Evolutionary conservation across 176 grass and related monocot genomes (phyloP), one percentile per base, ranked within the genome.

Genomic region (Aegilops umbellulata): DNA sequence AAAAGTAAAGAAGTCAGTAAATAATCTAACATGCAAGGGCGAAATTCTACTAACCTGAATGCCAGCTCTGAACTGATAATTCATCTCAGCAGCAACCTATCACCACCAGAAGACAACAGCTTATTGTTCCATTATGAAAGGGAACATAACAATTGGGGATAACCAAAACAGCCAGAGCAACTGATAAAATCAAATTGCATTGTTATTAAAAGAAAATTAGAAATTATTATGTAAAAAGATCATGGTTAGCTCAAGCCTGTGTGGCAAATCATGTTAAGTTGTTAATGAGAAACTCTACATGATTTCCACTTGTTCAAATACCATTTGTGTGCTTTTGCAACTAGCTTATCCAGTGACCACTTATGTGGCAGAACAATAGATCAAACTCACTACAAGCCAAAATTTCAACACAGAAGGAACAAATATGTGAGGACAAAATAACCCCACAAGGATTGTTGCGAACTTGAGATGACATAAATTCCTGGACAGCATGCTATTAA

Each of bases 41-140:
- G 44, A 77, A 68, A 57, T 69, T 42, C 6, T 41, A 74, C 89
- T 42, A 46, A 95, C 94, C 91, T 91, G 84, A 85, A 95, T 93
- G 68, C 89, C 91, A 67, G 89, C 88, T 79, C 42, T 36, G 65
- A 92, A 84, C 44, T 95, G 93, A 57, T 81, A 20, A 83, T 89
- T 92, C 87, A 95, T 87, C 84, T 93, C 94, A 29, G 84, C 82
- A 80, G 80, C 62, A 88, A 88, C 78, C 94, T 95, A 79, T 70
- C 47, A 64, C 22, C 31, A 68, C 34, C 7, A 77, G 26, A 83
- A 81, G 78, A 73, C 10, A 49, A 22, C 30, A 90, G 36, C 27
- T 88, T 69, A 83, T 17, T 81, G 65, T 71, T 77, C 6, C 23
- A 20, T 80, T 49, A 63, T 7, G 39, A 44, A 87, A 79, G 34